A percentile compares a stretch with the other conserved stretches of the same genome.
phyloP scores from a whole-genome alignment of 768 basidiomycete genomes.

The Lactifluus volemus region DNA sequence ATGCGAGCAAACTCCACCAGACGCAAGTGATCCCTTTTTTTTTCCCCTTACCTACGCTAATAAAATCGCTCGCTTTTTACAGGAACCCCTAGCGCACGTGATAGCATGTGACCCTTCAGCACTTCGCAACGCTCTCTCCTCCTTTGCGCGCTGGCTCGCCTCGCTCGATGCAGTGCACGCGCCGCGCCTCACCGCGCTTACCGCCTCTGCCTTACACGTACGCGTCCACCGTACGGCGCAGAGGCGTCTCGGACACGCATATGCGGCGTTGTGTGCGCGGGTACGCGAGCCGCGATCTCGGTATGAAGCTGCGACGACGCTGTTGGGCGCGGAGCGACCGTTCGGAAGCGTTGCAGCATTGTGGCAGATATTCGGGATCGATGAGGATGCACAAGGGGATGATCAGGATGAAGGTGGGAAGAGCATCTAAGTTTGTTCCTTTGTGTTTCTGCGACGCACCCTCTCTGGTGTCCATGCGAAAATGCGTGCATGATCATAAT shows the following conservation, averaged over 20 bases:
- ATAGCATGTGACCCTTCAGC: conserved; percentile 55
- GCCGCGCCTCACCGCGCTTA: conserved; percentile 67
- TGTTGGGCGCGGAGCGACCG: conserved; percentile 75
- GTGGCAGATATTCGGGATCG: conserved; percentile 71
- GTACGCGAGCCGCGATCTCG: conserved; percentile 66
- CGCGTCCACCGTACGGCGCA: conserved; percentile 74
- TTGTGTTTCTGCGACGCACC: background rate
- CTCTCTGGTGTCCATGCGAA: background rate
- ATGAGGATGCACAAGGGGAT: conserved; percentile 29
- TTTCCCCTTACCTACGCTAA: background rate
- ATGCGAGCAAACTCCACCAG: conserved; percentile 31
- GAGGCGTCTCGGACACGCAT: conserved; percentile 55
- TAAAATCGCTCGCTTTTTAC: background rate
- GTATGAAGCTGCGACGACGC: conserved; percentile 87
- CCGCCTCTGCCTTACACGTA: conserved; percentile 53
- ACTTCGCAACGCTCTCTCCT: conserved; percentile 52
- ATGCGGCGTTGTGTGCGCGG: conserved; percentile 64
- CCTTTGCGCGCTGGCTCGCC: conserved; percentile 82
- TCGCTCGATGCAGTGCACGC: conserved; percentile 73
- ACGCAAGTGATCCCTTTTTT: conserved; percentile 27
- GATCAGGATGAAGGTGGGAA: background rate
- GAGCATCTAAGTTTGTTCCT: background rate
- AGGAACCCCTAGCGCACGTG: conserved; percentile 72
- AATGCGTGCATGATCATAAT: background rate
- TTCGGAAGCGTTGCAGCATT: conserved; percentile 71